Conservation (phyloP, 257 asterid genomes). For the Verbascum thapsus region DNA sequence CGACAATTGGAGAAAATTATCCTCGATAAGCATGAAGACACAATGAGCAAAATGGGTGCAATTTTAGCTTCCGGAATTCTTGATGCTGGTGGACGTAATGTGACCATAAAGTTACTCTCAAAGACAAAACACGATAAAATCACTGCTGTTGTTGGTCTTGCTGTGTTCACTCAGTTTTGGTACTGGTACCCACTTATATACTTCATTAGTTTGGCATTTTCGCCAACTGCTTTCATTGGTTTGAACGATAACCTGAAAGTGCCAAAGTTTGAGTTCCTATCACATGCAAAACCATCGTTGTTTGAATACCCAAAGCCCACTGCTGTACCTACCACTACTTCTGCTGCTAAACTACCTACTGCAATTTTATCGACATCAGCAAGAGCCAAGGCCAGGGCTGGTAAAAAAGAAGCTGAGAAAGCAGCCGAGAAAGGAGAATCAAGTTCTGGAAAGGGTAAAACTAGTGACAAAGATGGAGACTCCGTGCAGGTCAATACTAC, state of each 20-base stretch:
- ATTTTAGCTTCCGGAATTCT: constrained; percentile 94
- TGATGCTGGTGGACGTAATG: constrained; percentile 98
- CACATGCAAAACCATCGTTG: constrained; percentile 89
- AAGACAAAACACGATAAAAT: constrained; percentile 85
- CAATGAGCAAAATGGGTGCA: constrained; percentile 99
- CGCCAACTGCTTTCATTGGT: constrained; percentile 97
- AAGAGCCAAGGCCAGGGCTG: constrained; percentile 83
- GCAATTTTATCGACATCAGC: constrained; percentile 92
- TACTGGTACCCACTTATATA: constrained; percentile 98
- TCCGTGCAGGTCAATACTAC: constrained; percentile 73
- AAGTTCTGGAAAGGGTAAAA: constrained; percentile 73
- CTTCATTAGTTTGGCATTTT: constrained; percentile 86
- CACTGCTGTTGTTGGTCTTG: constrained; percentile 92
- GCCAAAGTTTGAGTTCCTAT: constrained; percentile 87
- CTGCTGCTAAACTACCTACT: constrained; percentile 83
- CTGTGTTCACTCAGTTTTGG: constrained; percentile 98
- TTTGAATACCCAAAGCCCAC: constrained; percentile 91
- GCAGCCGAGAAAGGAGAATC: constrained; percentile 65
- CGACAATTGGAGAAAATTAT: constrained; percentile 90
- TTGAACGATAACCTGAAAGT: constrained; percentile 85
- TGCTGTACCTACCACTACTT: constrained; percentile 64
- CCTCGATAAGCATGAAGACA: constrained; percentile 93
- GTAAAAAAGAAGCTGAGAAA: constrained; percentile 88
- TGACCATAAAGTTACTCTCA: constrained; percentile 78
- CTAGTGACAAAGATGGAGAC: constrained; percentile 72